Evolutionary conservation across 2,329 filamentous ascomycete genomes (phyloP).

Genomic region (Paraconiothyrium sp.): DNA sequence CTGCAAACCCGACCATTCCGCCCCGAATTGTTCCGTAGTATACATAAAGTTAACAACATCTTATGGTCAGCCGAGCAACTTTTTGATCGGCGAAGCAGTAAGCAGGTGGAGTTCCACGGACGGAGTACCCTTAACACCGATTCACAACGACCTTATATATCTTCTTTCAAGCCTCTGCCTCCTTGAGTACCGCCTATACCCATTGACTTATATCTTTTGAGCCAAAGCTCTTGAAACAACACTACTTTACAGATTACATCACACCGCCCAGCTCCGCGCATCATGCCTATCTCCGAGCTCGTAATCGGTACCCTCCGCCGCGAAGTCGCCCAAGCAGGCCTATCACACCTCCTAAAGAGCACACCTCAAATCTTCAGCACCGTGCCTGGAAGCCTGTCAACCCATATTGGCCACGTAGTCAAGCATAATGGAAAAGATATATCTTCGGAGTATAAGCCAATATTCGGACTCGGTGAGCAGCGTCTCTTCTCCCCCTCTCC

Average conservation of each 20-base stretch:
- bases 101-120: constrained; percentile 5
- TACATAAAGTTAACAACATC: neutral
- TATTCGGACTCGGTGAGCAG: neutral
- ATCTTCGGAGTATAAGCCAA: constrained; percentile 4
- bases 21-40: neutral
- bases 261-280: neutral
- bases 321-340: constrained; percentile 5
- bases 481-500: neutral
- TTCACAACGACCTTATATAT: neutral
- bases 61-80: neutral
- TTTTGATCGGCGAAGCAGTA: neutral
- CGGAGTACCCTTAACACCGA: neutral
- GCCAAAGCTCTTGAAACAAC: no score
- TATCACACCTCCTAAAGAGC: neutral
- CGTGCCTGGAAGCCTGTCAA: neutral
- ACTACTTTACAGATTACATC: no score
- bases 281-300: constrained; percentile 11
- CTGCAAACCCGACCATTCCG: no score
- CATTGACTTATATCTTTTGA: no score
- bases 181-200: no score
- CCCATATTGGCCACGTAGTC: neutral
- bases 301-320: neutral
- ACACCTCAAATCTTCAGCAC: neutral
- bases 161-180: no score
- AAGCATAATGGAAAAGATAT: constrained; percentile 9